Evolutionary conservation across 2,329 filamentous ascomycete genomes (phyloP), one percentile per base, ranked within the genome.

Genomic region (Hypoxylon sp.): DNA sequence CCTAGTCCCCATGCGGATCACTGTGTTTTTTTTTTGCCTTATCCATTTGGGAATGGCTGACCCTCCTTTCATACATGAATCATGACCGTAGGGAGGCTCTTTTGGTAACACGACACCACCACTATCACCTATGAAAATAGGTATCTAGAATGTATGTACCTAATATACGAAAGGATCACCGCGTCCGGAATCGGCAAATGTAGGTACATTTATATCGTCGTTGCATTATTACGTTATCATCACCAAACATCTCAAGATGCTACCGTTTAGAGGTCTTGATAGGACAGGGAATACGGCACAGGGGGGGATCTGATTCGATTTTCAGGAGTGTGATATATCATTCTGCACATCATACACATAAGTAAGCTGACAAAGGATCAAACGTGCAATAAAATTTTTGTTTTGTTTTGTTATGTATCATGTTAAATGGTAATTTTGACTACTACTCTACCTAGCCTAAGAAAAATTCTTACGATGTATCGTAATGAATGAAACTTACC

Each of bases 391-490:
- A 26, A 26, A 4, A 4, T 26, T 7, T 26, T 22, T 19, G 5
- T 46, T 46, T 24, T n/a, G n/a, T n/a, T 51, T 48, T 57, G 53
- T 57, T 22, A 54, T 22, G n/a, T n/a, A n/a, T n/a, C n/a, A n/a
- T n/a, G n/a, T n/a, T n/a, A 30, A 44, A 49, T 50, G 30, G 30
- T 17, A 59, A 34, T 13, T 37, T 37, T 39, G 53, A 59, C 49
- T 41, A 50, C 4, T n/a, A n/a, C n/a, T n/a, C n/a, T n/a, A n/a
- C n/a, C n/a, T n/a, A n/a, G n/a, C n/a, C 17, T 8, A 39, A 54
- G 57, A 53, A 56, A 51, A 59, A 59, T 41, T 62, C 55, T 50
- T 7, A 41, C 17, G 17, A 17, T 41, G 37, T n/a, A 41, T 41
- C 37, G 24, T 37, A 10, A 51, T 22, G 41, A 56, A n/a, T n/a